Conservation (phyloP, 2,329 filamentous ascomycete genomes). For the Blastomyces emzantsi region DNA sequence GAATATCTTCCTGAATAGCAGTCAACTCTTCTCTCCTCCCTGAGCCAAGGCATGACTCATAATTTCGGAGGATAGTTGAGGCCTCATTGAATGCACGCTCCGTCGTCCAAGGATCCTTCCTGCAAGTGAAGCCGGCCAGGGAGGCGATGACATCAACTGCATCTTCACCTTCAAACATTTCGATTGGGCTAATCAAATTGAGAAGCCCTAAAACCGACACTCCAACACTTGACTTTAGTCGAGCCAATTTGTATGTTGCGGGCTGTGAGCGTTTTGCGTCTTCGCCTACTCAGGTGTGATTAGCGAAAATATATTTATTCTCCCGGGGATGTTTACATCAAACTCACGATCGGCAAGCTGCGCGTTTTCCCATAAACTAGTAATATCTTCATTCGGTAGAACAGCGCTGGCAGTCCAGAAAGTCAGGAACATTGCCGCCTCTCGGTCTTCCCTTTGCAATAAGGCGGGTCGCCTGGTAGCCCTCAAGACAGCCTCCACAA, state of each 20-base stretch:
- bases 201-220: conserved; percentile 23
- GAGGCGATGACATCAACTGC: conserved; percentile 24
- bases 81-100: conserved; percentile 18
- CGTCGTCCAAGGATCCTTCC: conserved; percentile 31
- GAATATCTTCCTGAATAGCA: conserved; percentile 21
- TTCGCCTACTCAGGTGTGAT: conserved; percentile 13
- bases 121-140: conserved; percentile 27
- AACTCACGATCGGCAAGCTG: conserved; percentile 17
- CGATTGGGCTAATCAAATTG: conserved; percentile 16
- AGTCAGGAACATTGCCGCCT: conserved; percentile 23
- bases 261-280: conserved; percentile 11
- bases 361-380: conserved; percentile 21
- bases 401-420: conserved; percentile 26
- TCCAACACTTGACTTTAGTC: conserved; percentile 24
- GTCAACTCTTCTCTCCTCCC: conserved; percentile 15
- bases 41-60: conserved; percentile 7
- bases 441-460: conserved; percentile 20
- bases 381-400: conserved; percentile 28
- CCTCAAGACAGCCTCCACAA: conserved; percentile 22
- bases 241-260: conserved; percentile 20
- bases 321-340: neutral
- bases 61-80: conserved; percentile 16
- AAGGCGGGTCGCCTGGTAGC: conserved; percentile 13
- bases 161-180: conserved; percentile 17
- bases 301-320: neutral